phyloP scores from a whole-genome alignment of 495 filamentous ascomycete species.

The Neurospora tetrasperma region DNA sequence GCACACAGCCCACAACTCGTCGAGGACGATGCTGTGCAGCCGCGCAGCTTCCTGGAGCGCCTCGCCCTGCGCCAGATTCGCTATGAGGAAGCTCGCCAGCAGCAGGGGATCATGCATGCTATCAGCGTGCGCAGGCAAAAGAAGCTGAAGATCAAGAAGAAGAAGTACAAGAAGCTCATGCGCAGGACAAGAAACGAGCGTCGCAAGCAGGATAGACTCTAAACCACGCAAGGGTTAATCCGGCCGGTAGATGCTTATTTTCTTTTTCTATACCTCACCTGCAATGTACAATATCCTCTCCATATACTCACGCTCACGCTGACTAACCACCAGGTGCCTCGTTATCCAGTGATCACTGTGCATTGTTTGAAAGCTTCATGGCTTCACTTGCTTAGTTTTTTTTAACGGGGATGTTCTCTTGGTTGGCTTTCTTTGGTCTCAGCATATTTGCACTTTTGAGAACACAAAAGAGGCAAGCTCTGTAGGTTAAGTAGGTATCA shows the following conservation, averaged over 20 bases:
- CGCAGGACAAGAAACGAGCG: conserved; percentile 80
- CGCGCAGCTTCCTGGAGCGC: conserved; percentile 39
- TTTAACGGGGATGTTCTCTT: background rate
- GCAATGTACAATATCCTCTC: background rate
- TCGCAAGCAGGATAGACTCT: conserved; percentile 66
- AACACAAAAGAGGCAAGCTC: background rate
- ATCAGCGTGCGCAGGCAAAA: conserved; percentile 84
- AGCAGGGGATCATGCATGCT: conserved; percentile 40
- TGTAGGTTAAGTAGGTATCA: background rate
- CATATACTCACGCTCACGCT: background rate
- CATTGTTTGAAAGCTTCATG: background rate
- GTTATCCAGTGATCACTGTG: background rate
- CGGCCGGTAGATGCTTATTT: background rate
- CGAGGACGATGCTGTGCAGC: conserved; percentile 26
- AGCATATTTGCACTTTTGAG: background rate
- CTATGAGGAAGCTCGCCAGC: conserved; percentile 33
- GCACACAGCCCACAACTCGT: conserved; percentile 42
- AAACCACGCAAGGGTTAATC: conserved; percentile 9
- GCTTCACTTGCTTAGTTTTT: background rate
- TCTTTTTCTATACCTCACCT: background rate
- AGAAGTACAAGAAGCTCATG: conserved; percentile 99
- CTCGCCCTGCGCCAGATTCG: conserved; percentile 40
- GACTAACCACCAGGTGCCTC: background rate
- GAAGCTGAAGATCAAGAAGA: conserved; percentile 99
- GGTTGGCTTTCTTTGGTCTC: background rate